Evolutionary conservation across 2,329 filamentous ascomycete genomes (phyloP), one percentile per base, ranked within the genome.

Genomic region (Pseudocercospora musae): DNA sequence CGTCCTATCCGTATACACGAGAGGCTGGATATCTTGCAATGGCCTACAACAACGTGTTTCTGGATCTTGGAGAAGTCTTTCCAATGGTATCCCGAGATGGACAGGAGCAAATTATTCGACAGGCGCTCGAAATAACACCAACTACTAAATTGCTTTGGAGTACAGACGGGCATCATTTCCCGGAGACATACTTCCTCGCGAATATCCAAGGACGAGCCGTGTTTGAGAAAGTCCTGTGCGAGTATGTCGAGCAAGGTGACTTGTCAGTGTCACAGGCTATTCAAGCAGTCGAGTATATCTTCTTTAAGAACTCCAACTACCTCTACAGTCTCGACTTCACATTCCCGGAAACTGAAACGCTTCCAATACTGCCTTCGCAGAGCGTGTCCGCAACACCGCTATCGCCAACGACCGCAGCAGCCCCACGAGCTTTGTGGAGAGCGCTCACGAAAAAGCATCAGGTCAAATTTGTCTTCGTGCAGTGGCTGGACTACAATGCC

Each of bases 31-130:
- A 94, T 72, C 81, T 96, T 20, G 90, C 91, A 0, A 85, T 85
- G 0, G 86, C 90, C 21, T 95, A 92, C 72, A 80, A 84, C 23
- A 94, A 96, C 71, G 89, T 90, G 1, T 95, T 92, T 72, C 85
- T 91, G 11, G 92, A 96, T 71, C 85, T 96, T 58, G 91, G 92
- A 0, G 89, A 92, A 71, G 88, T 95, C 0, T 96, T 95, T 63
- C 91, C 91, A 0, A 88, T 87, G 76, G 76, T 95, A 40, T 93
- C 88, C 66, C 84, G 88, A 54, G 86, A 91, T 62, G 92, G 90
- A 0, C 90, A 96, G 73, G 87, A 89, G 68, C 79, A 80, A 0
- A 84, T 92, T 1, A 67, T 96, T 11, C 85, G 87, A 49, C 85
- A 95, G 71, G 85, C 90, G 1, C 76, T 96, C 8, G 91, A 96